Conservation (phyloP, 1,284 basidiomycete genomes). For the Austroboletus olivaceoglutinosus region DNA sequence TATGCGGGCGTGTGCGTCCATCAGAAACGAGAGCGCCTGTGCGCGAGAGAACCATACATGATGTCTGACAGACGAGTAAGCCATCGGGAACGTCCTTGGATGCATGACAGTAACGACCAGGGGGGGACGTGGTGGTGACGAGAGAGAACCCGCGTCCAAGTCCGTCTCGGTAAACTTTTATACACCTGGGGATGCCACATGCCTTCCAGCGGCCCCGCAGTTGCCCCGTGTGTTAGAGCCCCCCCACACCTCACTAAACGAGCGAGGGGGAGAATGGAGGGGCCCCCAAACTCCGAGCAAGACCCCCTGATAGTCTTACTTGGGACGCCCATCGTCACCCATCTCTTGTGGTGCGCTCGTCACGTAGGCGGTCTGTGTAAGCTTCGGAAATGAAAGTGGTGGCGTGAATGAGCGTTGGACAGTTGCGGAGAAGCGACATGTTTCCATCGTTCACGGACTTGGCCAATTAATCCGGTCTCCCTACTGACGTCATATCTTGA, state of each 20-base stretch:
- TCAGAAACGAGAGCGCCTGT: conserved; percentile 7
- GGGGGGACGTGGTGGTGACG: conserved; percentile 14
- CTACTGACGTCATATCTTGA: background rate
- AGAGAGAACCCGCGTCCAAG: conserved; percentile 16
- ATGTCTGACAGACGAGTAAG: conserved; percentile 19
- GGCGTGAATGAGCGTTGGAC: conserved; percentile 1
- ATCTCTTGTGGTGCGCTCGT: conserved; percentile 1
- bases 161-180: conserved; percentile 21
- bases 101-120: conserved; percentile 15
- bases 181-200: conserved; percentile 20
- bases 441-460: background rate
- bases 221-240: conserved; percentile 19
- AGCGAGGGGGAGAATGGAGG: conserved; percentile 6
- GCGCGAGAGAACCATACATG: conserved; percentile 16
- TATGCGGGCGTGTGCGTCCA: background rate
- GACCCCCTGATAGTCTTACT: conserved; percentile 17
- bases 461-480: background rate
- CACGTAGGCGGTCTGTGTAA: background rate
- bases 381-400: conserved; percentile 26
- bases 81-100: conserved; percentile 9
- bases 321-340: conserved; percentile 2
- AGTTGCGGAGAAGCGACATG: background rate
- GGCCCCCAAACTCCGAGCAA: conserved; percentile 4
- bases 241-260: conserved; percentile 20
- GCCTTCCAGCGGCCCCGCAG: conserved; percentile 23